Conservation (phyloP, 2,329 filamentous ascomycete genomes). For the Neurospora sp. region DNA sequence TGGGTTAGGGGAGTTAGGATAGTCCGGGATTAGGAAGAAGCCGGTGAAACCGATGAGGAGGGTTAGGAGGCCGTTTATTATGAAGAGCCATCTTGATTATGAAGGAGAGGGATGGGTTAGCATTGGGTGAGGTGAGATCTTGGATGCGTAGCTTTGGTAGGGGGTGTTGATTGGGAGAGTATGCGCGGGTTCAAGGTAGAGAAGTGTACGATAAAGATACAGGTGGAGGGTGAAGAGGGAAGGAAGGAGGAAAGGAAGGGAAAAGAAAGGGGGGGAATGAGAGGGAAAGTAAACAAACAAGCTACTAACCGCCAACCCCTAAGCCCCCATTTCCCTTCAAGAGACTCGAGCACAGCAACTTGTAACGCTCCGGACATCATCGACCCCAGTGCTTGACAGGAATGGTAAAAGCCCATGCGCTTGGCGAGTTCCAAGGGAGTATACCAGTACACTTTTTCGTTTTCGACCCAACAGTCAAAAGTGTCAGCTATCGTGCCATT, state of each 20-base stretch:
- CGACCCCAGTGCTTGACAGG: slow-evolving; percentile 39
- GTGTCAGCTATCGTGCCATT: background rate
- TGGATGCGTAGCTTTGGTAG: no score
- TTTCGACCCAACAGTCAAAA: background rate
- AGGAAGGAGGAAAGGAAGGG: background rate
- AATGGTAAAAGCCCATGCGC: slow-evolving; percentile 43
- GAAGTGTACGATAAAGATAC: background rate
- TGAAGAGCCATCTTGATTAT: slow-evolving; percentile 34
- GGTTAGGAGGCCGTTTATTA: slow-evolving; percentile 47
- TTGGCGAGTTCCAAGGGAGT: slow-evolving; percentile 36
- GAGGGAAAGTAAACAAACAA: background rate
- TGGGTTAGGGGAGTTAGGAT: slow-evolving; percentile 30
- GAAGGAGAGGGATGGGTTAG: background rate
- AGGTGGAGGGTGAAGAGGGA: no score
- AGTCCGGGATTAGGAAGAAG: slow-evolving; percentile 36
- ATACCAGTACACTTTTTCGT: slow-evolving; percentile 30
- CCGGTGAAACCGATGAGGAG: slow-evolving; percentile 41
- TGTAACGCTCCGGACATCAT: slow-evolving; percentile 47
- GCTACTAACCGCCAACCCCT: slow-evolving; percentile 32
- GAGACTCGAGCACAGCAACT: slow-evolving; percentile 41
- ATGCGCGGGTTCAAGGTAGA: no score
- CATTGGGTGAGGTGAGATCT: no score
- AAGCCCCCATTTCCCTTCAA: slow-evolving; percentile 37
- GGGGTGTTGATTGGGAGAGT: no score
- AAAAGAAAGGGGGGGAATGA: background rate